phyloP scores from a whole-genome alignment of 2,329 filamentous ascomycete genomes.

The Arachnopeziza araneosa region DNA sequence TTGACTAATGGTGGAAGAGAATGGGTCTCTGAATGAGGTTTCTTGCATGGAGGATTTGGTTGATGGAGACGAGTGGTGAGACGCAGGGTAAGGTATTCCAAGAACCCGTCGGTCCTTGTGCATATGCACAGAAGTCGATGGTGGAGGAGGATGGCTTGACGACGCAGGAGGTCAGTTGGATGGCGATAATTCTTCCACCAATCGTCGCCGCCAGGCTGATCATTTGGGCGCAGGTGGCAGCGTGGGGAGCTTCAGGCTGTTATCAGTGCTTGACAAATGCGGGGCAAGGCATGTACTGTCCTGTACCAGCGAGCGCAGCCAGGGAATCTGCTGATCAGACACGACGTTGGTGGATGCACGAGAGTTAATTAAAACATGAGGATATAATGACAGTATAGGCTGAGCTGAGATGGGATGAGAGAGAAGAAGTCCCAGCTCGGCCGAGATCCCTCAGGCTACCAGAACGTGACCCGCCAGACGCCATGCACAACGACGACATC shows the following conservation, averaged over 20 bases:
- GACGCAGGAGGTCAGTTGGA: slow-evolving; percentile 1
- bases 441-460: neutral
- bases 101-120: neutral
- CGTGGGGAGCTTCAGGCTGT: slow-evolving; percentile 5
- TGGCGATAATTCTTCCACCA: slow-evolving; percentile 18
- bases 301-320: neutral
- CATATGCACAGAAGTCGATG: neutral
- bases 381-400: neutral
- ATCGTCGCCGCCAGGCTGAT: slow-evolving; percentile 1
- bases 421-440: too few species aligned
- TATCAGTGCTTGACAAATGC: slow-evolving; percentile 7
- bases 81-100: neutral
- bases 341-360: neutral
- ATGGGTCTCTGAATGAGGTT: neutral
- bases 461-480: neutral
- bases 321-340: too few species aligned
- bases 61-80: neutral
- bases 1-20: neutral
- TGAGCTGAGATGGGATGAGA: neutral
- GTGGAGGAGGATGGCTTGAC: slow-evolving; percentile 4
- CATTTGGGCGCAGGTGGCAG: slow-evolving; percentile 2
- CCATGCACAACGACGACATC: neutral
- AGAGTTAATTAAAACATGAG: neutral
- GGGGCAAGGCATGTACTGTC: neutral
- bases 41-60: neutral